Evolutionary conservation across 2,329 filamentous ascomycete genomes (phyloP), one percentile per base, ranked within the genome.

Genomic region (Pestalotiopsis sp.): DNA sequence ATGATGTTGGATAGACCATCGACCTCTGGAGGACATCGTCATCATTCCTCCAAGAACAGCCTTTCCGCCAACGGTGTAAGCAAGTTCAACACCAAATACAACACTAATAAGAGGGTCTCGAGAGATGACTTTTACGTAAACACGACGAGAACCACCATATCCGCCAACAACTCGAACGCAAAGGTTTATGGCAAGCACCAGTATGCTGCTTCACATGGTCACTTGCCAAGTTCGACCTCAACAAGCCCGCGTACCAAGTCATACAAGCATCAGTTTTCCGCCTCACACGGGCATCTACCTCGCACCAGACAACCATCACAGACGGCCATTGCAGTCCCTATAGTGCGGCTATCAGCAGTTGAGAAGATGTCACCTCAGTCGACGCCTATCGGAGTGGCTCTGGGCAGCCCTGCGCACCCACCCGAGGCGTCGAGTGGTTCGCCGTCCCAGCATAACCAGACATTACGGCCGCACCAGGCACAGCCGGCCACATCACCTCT

Each of bases 381-480:
- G 20, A 66, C 61, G 17, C 84, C 82, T 73, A 94, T 94, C 70
- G 92, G 92, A 11, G 90, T 94, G 85, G 92, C 92, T 1, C 80
- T 94, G 68, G 92, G 92, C 39, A 94, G 91, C 74, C 92, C 92
- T 27, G 81, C 84, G n/a, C 81, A 82, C 52, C 78, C 80, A 17
- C 80, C 81, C 45, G 70, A 72, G 23, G 76, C 77, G 56, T 72
- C 73, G 67, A 70, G 66, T 36, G 41, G 69, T 17, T 69, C 72
- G 72, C 71, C 68, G 58, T 67, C 71, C 9, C 72, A 74, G 45
- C 25, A n/a, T 12, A n/a, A 59, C 7, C 64, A 66, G 38, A 66
- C 71, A 17, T 63, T 68, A 17, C 71, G 66, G 52, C 65, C 66
- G 11, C 71, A 74, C 59, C 65, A 68, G 25, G 69, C 68, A 58